Evolutionary conservation across 352 stramenopile species (phyloP).

Genomic region (Pseudoperonospora humuli): DNA sequence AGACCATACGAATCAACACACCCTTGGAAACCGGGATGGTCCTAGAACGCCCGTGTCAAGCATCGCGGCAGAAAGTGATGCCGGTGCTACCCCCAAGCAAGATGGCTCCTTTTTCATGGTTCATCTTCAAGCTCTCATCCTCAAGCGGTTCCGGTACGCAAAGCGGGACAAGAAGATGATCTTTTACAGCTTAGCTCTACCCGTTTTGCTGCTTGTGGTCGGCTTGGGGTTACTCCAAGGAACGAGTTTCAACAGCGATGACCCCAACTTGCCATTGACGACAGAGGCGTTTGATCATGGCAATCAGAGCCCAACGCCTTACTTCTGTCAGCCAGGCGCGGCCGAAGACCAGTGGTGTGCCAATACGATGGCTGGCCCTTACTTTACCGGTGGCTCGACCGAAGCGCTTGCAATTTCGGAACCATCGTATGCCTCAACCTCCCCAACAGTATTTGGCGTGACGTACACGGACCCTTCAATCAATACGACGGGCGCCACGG

Average conservation of each 20-base stretch:
- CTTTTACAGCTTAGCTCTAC: slow-evolving; percentile 46
- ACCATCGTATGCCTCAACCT: slow-evolving; percentile 26
- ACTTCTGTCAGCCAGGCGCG: slow-evolving; percentile 28
- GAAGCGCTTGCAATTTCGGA: slow-evolving; percentile 16
- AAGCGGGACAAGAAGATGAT: slow-evolving; percentile 57
- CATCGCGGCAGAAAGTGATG: slow-evolving; percentile 6
- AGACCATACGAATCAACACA: slow-evolving; percentile 36
- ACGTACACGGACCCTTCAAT: slow-evolving; percentile 41
- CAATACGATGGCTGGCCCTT: slow-evolving; percentile 21
- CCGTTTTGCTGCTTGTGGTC: slow-evolving; percentile 43
- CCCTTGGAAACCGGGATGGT: slow-evolving; percentile 20
- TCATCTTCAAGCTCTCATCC: slow-evolving; percentile 41
- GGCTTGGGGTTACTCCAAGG: slow-evolving; percentile 44
- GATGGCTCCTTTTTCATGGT: slow-evolving; percentile 15
- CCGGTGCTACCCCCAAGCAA: background rate
- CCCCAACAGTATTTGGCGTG: slow-evolving; percentile 48
- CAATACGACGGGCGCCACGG: slow-evolving; percentile 37
- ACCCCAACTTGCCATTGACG: slow-evolving; percentile 33
- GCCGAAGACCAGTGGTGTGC: slow-evolving; percentile 32
- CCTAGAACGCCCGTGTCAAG: slow-evolving; percentile 4
- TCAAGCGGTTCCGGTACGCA: slow-evolving; percentile 54
- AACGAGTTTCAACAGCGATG: slow-evolving; percentile 26
- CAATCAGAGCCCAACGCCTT: slow-evolving; percentile 34
- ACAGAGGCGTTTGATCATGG: slow-evolving; percentile 18
- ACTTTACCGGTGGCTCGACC: slow-evolving; percentile 32